A percentile compares a stretch with the other conserved stretches of the same genome.
Evolutionary conservation across 2,329 filamentous ascomycete species (phyloP).

Genomic region (Tolypocladium guangdongense): DNA sequence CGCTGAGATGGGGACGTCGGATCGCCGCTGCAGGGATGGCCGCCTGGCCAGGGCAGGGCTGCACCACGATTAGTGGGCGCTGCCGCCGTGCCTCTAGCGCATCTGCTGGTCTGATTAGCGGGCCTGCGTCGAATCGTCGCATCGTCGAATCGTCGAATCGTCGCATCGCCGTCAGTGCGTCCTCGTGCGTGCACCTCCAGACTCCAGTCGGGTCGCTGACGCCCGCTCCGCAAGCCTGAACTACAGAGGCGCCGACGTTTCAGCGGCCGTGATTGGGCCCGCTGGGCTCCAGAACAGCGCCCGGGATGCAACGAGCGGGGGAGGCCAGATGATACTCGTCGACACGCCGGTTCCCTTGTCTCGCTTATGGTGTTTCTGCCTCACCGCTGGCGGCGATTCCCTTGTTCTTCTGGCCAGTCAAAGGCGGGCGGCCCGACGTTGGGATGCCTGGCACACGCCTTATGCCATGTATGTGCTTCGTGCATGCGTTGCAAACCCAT

Average conservation of each 20-base stretch:
- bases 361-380: not conserved
- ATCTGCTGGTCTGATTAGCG: constrained; percentile 9
- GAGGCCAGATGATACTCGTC: not conserved
- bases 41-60: not conserved
- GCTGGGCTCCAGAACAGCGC: not conserved
- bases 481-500: constrained; percentile 1
- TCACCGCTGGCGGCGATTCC: not conserved
- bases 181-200: not conserved
- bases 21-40: constrained; percentile 23
- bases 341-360: not conserved
- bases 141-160: not conserved
- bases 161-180: not conserved
- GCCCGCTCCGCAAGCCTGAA: not conserved
- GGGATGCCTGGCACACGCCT: not conserved
- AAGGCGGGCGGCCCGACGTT: not conserved
- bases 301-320: not conserved
- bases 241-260: not conserved
- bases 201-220: not conserved
- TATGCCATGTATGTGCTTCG: not conserved
- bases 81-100: constrained; percentile 15
- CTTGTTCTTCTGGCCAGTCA: not conserved
- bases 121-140: not conserved
- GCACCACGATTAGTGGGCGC: constrained; percentile 12
- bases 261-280: not conserved
- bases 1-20: constrained; percentile 13